phyloP scores from a whole-genome alignment of 2,329 filamentous ascomycete species.

The Parascedosporium putredinis region DNA sequence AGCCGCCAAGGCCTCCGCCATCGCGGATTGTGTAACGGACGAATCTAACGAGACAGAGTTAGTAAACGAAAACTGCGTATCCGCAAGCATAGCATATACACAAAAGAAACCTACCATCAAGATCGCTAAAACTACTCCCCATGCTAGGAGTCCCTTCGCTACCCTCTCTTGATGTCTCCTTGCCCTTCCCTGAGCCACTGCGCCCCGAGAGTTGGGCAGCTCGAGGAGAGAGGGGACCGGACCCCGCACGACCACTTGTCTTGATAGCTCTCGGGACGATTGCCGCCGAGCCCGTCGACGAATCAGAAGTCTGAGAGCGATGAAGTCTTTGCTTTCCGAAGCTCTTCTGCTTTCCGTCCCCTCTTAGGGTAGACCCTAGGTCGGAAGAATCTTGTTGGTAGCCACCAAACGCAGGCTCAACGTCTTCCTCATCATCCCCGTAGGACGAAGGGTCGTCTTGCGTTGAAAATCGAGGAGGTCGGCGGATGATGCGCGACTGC shows the following conservation, averaged over 20 bases:
- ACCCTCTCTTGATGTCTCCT: constrained; percentile 45
- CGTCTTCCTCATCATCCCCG: constrained; percentile 47
- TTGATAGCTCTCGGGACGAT: constrained; percentile 22
- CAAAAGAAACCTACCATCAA: constrained; percentile 49
- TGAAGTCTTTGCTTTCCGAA: constrained; percentile 26
- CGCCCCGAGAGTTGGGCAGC: constrained; percentile 46
- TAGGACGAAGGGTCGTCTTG: constrained; percentile 26
- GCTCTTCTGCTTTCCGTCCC: constrained; percentile 21
- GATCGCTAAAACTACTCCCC: constrained; percentile 78
- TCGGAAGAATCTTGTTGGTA: constrained; percentile 33
- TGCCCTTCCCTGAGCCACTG: constrained; percentile 39
- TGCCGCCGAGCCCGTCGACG: constrained; percentile 45
- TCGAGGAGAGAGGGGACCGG: constrained; percentile 45
- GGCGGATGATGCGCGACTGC: constrained; percentile 49
- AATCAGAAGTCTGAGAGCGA: constrained; percentile 50
- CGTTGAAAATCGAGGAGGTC: constrained; percentile 39
- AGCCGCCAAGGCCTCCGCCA: constrained; percentile 68
- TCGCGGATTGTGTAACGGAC: constrained; percentile 68
- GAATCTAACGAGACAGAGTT: constrained; percentile 45
- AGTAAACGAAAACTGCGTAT: too few relatives aligned
- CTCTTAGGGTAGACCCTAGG: constrained; percentile 41
- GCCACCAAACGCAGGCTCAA: constrained; percentile 45
- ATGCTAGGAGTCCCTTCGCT: constrained; percentile 70
- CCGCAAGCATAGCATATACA: too few relatives aligned
- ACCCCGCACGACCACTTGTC: constrained; percentile 22